Evolutionary conservation across 2,329 filamentous ascomycete genomes (phyloP).

Genomic region (Botryotinia globosa): DNA sequence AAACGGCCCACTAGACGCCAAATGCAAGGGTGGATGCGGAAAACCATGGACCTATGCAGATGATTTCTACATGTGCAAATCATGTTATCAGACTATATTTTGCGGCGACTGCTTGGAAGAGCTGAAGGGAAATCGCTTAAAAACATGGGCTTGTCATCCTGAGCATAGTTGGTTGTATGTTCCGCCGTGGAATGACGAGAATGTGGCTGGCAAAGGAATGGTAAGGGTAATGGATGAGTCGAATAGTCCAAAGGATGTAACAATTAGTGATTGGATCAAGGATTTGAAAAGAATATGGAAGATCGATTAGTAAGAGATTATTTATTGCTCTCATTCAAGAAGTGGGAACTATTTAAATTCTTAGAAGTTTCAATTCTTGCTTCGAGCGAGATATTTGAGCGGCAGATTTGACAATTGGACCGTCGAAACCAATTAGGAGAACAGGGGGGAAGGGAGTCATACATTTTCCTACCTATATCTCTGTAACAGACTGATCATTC

Average conservation of each 20-base stretch:
- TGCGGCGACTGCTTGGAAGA: neutral
- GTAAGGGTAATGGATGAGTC: neutral
- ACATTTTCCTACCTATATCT: neutral
- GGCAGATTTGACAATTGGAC: neutral
- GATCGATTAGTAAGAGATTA: neutral
- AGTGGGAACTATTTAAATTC: neutral
- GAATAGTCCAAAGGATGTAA: neutral
- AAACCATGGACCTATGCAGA: neutral
- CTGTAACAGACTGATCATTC: neutral
- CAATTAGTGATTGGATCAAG: neutral
- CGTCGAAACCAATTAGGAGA: neutral
- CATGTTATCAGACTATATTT: accelerated
- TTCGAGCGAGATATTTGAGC: neutral
- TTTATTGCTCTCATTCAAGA: neutral
- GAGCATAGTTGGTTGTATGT: neutral
- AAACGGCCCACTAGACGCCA: no score
- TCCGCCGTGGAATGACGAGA: neutral
- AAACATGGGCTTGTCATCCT: accelerated
- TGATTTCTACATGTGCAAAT: neutral
- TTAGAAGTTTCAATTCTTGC: neutral
- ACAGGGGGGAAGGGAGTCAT: neutral
- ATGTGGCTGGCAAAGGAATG: neutral
- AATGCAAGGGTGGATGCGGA: neutral
- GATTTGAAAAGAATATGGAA: neutral
- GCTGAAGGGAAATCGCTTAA: neutral